phyloP scores from a whole-genome alignment of 768 basidiomycete species.

The Mycena galericulata region DNA sequence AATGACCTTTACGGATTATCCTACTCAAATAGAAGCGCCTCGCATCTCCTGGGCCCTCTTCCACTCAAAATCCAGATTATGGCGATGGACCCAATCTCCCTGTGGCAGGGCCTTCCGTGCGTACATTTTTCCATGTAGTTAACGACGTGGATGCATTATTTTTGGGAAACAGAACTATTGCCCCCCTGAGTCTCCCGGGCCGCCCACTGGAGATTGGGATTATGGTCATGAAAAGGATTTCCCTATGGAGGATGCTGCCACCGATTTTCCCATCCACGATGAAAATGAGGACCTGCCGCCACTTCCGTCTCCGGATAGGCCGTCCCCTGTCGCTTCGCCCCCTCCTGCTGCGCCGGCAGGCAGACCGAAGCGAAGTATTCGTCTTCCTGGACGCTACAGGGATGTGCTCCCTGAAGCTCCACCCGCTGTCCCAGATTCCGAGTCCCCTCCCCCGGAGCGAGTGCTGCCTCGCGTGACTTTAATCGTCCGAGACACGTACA shows the following conservation, averaged over 20 bases:
- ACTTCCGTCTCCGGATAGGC: neutral
- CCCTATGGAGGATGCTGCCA: too few species aligned
- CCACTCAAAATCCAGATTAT: neutral
- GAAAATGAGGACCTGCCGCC: neutral
- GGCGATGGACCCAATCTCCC: neutral
- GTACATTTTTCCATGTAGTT: too few species aligned
- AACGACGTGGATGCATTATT: too few species aligned
- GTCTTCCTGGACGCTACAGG: conserved; percentile 1
- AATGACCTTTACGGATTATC: too few species aligned
- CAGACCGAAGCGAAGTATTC: neutral
- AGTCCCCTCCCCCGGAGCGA: neutral
- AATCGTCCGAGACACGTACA: conserved; percentile 22
- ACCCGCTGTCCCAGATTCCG: neutral
- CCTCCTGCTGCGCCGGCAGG: neutral
- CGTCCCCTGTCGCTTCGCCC: neutral
- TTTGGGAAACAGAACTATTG: too few species aligned
- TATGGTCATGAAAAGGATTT: too few species aligned
- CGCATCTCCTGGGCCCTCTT: neutral
- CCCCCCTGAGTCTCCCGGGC: too few species aligned
- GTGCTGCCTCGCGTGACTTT: conserved; percentile 9
- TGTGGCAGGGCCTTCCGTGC: too few species aligned
- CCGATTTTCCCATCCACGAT: too few species aligned
- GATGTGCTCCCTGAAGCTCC: conserved; percentile 9
- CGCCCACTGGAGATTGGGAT: too few species aligned
- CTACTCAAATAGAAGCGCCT: too few species aligned